Conservation (phyloP, 805 yeast species). For the Spathaspora hagerdaliae region DNA sequence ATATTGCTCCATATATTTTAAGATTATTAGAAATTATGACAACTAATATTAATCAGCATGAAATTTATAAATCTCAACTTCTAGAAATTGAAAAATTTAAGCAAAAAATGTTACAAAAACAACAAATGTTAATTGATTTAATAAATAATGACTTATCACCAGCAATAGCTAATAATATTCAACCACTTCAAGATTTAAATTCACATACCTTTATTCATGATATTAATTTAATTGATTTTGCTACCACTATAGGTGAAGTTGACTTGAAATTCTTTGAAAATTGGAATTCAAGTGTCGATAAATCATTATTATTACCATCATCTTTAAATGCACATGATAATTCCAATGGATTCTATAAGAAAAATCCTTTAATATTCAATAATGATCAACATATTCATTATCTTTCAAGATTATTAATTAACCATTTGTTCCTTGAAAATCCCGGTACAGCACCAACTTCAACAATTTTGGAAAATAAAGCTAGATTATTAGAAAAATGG, state of each 20-base stretch:
- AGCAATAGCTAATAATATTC: background rate
- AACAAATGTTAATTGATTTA: constrained; percentile 32
- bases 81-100: constrained; percentile 49
- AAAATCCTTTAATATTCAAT: constrained; percentile 77
- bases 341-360: constrained; percentile 34
- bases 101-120: constrained; percentile 47
- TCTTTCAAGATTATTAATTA: constrained; percentile 63
- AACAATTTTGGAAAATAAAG: constrained; percentile 43
- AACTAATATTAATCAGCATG: constrained; percentile 3
- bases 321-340: constrained; percentile 24
- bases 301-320: constrained; percentile 64
- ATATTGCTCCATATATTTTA: constrained; percentile 54
- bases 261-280: constrained; percentile 57
- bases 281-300: constrained; percentile 82
- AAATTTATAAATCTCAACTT: background rate
- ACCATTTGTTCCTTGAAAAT: constrained; percentile 63
- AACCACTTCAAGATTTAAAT: constrained; percentile 27
- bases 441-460: constrained; percentile 12
- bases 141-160: background rate
- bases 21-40: constrained; percentile 45
- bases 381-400: constrained; percentile 67
- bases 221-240: constrained; percentile 49
- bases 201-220: constrained; percentile 50
- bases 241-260: constrained; percentile 61
- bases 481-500: constrained; percentile 74